phyloP scores from a whole-genome alignment of 2,329 filamentous ascomycete species.

The Chaetomiaceae sp. region DNA sequence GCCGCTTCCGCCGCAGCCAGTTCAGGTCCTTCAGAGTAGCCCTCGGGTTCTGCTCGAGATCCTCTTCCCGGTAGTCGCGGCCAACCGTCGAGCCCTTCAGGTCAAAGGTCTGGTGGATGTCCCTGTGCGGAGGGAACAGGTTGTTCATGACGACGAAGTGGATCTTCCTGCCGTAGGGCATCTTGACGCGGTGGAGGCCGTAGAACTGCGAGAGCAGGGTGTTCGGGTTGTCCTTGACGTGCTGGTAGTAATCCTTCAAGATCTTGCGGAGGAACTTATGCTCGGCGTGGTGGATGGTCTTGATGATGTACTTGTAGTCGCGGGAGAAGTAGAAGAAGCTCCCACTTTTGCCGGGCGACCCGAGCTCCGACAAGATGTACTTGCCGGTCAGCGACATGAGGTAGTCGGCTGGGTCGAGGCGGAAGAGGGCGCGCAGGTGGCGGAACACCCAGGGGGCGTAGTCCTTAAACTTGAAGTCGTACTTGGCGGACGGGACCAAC shows the following conservation, averaged over 20 bases:
- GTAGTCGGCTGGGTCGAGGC: conserved; percentile 93
- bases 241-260: conserved; percentile 86
- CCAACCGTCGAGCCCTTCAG: conserved; percentile 95
- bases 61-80: conserved; percentile 83
- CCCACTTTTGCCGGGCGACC: conserved; percentile 94
- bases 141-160: conserved; percentile 99
- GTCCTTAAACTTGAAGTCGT: conserved; percentile 99
- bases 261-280: conserved; percentile 83
- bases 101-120: conserved; percentile 96
- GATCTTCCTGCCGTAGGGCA: conserved; percentile 96
- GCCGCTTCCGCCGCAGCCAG: conserved; percentile 81
- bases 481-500: conserved; percentile 94
- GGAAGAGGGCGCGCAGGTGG: conserved; percentile 80
- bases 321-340: conserved; percentile 99
- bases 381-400: conserved; percentile 97
- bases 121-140: conserved; percentile 91
- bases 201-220: conserved; percentile 97
- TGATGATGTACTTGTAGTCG: conserved; percentile 99
- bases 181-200: conserved; percentile 93
- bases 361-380: conserved; percentile 95
- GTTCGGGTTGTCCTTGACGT: conserved; percentile 90
- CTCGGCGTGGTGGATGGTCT: conserved; percentile 95
- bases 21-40: conserved; percentile 96
- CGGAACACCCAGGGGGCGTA: conserved; percentile 99
- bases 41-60: conserved; percentile 80